Base-by-base conservation (phyloP, 2,329 filamentous ascomycete genomes). In the Massarina eburnea region DNA sequence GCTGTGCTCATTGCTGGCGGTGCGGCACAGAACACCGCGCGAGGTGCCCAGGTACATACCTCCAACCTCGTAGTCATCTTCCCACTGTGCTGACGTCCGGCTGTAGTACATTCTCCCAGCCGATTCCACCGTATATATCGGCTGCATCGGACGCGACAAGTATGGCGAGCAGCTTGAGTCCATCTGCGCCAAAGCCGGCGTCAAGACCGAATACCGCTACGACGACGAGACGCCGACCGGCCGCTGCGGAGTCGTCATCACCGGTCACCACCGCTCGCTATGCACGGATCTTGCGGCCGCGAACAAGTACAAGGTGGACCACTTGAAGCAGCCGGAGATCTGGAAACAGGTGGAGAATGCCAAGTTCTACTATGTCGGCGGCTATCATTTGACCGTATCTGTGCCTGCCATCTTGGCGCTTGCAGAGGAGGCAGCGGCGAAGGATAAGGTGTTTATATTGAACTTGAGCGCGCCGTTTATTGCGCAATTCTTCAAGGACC, bases 391-490 rank as follows among this genome's bases (percentile, higher is more conserved):
- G 79, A 99, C 94, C 33, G 94, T 99, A 67, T 96, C 86, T 75
- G 90, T 92, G 35, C 85, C 88, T 18, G 92, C 94, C 57, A 91
- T 96, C 68, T 79, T 91, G 79, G 89, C 91, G 56, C 81, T 99
- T 39, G 92, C 87, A 58, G 86, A 95, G 73, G 88, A 97, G 76
- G 92, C 94, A 47, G 91, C 90, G 30, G 77, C 80, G 55, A 84
- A 89, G 73, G 86, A 97, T 81, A 99, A 99, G 84, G 79, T 80
- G 52, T 95, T 97, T 73, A 83, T 91, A 62, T 84, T 99, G 61
- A 95, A 91, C 59, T 83, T 99, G 51, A 94, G 90, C 41, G 94
- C 94, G 7, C 94, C 94, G 49, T 99, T 99, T 80, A 96, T 99
- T 66, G 79, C 87, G 30, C 88, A 95, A 70, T 96, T 96, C 82